phyloP scores from a whole-genome alignment of 192 early-diverging fungal genomes.

The Podila epicladia region DNA sequence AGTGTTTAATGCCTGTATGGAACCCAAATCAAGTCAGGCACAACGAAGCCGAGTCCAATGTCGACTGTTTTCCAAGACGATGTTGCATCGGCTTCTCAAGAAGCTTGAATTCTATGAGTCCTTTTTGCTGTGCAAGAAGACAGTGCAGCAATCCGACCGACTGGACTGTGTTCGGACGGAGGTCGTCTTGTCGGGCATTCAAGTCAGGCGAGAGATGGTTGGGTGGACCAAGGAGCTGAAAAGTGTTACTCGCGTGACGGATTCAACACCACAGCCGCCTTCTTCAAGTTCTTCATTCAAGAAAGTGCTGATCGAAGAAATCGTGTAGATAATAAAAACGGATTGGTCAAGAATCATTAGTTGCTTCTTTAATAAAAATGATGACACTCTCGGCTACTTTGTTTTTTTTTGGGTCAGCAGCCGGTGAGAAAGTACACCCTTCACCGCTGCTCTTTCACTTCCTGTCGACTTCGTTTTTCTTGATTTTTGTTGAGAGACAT shows the following conservation, averaged over 20 bases:
- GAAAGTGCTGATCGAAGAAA: conserved; percentile 12
- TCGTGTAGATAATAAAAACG: neutral
- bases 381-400: too few relatives aligned
- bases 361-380: too few relatives aligned
- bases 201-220: conserved; percentile 28
- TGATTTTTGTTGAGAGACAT: too few relatives aligned
- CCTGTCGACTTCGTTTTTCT: too few relatives aligned
- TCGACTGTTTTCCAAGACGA: conserved; percentile 15
- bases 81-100: conserved; percentile 20
- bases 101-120: conserved; percentile 50
- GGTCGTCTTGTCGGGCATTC: conserved; percentile 29
- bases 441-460: too few relatives aligned
- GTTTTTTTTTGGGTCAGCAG: too few relatives aligned
- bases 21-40: too few relatives aligned
- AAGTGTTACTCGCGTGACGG: conserved; percentile 2
- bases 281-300: neutral
- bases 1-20: conserved; percentile 1
- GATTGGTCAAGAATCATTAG: neutral
- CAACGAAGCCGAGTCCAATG: neutral
- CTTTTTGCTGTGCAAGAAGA: conserved; percentile 22
- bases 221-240: conserved; percentile 29
- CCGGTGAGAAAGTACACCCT: too few relatives aligned
- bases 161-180: conserved; percentile 32
- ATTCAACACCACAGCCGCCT: neutral
- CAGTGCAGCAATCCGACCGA: conserved; percentile 14